These are phyloP conservation scores for Ormosia semicastrata DNA, from an alignment of 306 rosid species.

Conservation along the genomic window DNA sequence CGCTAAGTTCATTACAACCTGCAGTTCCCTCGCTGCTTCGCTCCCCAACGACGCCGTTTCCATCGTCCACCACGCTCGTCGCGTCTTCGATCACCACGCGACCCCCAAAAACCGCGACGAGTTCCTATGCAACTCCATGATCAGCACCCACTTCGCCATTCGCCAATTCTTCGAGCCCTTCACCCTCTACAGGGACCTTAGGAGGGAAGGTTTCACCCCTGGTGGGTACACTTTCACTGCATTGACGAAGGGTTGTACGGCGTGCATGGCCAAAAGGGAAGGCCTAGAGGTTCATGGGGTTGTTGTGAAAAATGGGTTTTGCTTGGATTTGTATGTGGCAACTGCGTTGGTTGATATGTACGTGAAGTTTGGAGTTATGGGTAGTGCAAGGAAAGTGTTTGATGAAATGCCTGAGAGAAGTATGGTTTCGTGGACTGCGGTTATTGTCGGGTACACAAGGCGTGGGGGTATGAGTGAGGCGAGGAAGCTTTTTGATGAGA, in stretches of 20 bases:
- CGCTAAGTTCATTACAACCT: slow-evolving; percentile 58
- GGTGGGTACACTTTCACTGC: slow-evolving; percentile 47
- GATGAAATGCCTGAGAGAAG: slow-evolving; percentile 59
- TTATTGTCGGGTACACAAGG: slow-evolving; percentile 63
- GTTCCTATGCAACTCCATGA: slow-evolving; percentile 62
- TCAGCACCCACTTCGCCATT: slow-evolving; percentile 38
- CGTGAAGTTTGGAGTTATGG: slow-evolving; percentile 45
- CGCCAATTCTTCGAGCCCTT: slow-evolving; percentile 42
- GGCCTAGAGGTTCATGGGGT: slow-evolving; percentile 50
- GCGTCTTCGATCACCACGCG: slow-evolving; percentile 47
- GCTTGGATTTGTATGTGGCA: slow-evolving; percentile 49
- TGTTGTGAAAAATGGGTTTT: slow-evolving; percentile 49
- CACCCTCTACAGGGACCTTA: slow-evolving; percentile 47
- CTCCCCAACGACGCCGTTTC: slow-evolving; percentile 18
- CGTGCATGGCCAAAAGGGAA: slow-evolving; percentile 27
- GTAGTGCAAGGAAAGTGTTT: slow-evolving; percentile 52
- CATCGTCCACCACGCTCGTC: slow-evolving; percentile 50
- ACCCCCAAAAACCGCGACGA: slow-evolving; percentile 25
- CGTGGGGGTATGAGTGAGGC: slow-evolving; percentile 59
- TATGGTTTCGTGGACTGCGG: slow-evolving; percentile 63
- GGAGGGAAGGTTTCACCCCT: slow-evolving; percentile 37
- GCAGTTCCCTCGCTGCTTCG: slow-evolving; percentile 33
- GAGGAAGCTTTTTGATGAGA: slow-evolving; percentile 52
- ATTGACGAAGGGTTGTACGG: slow-evolving; percentile 51
- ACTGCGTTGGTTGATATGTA: slow-evolving; percentile 72